These are phyloP conservation scores for Claviceps pazoutovae DNA, from an alignment of 2,329 filamentous ascomycete genomes.

Conservation along the genomic window DNA sequence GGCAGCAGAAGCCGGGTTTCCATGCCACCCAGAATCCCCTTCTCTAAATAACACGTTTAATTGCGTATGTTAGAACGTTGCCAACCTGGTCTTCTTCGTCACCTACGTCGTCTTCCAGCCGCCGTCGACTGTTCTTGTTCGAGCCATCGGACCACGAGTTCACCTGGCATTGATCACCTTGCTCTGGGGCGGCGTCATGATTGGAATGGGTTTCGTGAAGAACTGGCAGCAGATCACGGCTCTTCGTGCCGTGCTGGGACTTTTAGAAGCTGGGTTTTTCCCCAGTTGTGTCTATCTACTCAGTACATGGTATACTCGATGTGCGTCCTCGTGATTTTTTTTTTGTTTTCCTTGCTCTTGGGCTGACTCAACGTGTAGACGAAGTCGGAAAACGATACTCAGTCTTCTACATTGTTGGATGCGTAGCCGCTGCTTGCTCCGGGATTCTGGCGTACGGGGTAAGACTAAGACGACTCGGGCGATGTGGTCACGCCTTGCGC, in stretches of 20 bases:
- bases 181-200: constrained; percentile 47
- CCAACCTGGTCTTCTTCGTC: constrained; percentile 61
- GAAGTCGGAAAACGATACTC: constrained; percentile 59
- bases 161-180: constrained; percentile 41
- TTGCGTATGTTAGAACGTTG: constrained; percentile 33
- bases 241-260: constrained; percentile 44
- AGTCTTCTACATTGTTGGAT: constrained; percentile 55
- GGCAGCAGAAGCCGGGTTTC: no score
- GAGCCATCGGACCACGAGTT: constrained; percentile 48
- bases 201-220: constrained; percentile 50
- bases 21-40: no score
- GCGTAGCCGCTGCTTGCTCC: constrained; percentile 49
- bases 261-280: constrained; percentile 60
- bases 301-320: constrained; percentile 60
- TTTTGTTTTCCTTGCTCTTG: constrained; percentile 40
- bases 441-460: constrained; percentile 58
- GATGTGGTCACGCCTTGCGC: no score
- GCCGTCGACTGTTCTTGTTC: constrained; percentile 53
- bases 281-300: constrained; percentile 57
- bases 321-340: constrained; percentile 30
- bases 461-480: neutral
- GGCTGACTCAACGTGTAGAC: constrained; percentile 21
- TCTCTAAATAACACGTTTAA: neutral
- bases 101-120: constrained; percentile 60
- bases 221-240: constrained; percentile 37